A percentile compares a stretch with the other conserved stretches of the same genome.
Conservation (phyloP, 2,329 filamentous ascomycete genomes). For the Exophiala aquamarina region DNA sequence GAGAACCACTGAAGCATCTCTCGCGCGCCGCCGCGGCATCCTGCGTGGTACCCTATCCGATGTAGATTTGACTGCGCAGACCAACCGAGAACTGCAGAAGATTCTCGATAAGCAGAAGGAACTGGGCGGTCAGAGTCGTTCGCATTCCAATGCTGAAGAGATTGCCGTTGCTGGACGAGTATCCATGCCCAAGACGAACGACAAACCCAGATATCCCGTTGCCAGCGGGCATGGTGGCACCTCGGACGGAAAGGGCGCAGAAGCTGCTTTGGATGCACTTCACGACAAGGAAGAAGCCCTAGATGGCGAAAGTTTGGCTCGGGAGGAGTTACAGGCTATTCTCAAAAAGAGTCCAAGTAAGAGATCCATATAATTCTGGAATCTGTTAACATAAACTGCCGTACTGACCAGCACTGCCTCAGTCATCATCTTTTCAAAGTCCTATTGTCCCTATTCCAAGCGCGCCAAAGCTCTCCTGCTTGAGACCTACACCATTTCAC, state of each 20-base stretch:
- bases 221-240: conserved; percentile 2
- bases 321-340: conserved; percentile 72
- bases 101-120: conserved; percentile 19
- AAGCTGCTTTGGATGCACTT: conserved; percentile 4
- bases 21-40: conserved; percentile 20
- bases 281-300: neutral
- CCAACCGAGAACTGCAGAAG: conserved; percentile 24
- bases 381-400: conserved; percentile 1
- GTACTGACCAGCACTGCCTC: conserved; percentile 16
- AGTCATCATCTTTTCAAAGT: conserved; percentile 97
- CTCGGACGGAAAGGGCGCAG: conserved; percentile 5
- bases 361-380: conserved; percentile 31
- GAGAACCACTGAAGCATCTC: conserved; percentile 25
- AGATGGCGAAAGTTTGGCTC: conserved; percentile 60
- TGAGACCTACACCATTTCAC: conserved; percentile 78
- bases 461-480: conserved; percentile 83
- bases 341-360: conserved; percentile 84
- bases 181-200: conserved; percentile 28
- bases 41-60: conserved; percentile 25
- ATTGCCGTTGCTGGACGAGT: conserved; percentile 37
- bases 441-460: conserved; percentile 84
- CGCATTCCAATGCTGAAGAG: neutral
- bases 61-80: conserved; percentile 24
- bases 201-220: conserved; percentile 25
- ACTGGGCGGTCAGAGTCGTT: neutral